phyloP scores from a whole-genome alignment of 805 yeast genomes.

The Candida xiaguanensis region DNA sequence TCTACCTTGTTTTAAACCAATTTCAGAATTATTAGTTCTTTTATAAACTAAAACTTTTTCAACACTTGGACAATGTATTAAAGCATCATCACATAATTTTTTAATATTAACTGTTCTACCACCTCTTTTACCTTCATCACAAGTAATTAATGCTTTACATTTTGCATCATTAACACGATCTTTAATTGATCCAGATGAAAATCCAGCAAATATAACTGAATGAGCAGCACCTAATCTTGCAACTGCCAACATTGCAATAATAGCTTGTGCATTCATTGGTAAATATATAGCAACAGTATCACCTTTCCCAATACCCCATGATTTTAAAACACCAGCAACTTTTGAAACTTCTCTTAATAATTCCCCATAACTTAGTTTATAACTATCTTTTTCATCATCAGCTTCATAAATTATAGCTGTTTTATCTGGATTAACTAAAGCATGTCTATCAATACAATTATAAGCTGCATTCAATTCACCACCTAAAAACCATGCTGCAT shows the following conservation, averaged over 20 bases:
- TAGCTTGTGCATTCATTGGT: slow-evolving; percentile 84
- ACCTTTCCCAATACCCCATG: slow-evolving; percentile 71
- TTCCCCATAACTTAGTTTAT: slow-evolving; percentile 64
- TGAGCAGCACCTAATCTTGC: slow-evolving; percentile 80
- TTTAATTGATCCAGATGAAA: slow-evolving; percentile 65
- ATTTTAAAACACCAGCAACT: slow-evolving; percentile 64
- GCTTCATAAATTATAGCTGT: slow-evolving; percentile 78
- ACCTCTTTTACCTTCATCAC: slow-evolving; percentile 82
- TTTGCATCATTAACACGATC: slow-evolving; percentile 73
- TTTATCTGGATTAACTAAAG: slow-evolving; percentile 64
- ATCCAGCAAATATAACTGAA: slow-evolving; percentile 84
- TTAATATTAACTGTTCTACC: slow-evolving; percentile 78
- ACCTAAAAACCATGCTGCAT: slow-evolving; percentile 70
- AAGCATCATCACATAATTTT: slow-evolving; percentile 79
- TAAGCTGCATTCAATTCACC: slow-evolving; percentile 79
- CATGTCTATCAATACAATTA: slow-evolving; percentile 82
- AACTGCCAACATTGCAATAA: slow-evolving; percentile 72
- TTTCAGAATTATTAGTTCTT: slow-evolving; percentile 62
- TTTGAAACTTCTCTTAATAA: slow-evolving; percentile 65
- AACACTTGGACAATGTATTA: slow-evolving; percentile 62
- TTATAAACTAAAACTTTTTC: slow-evolving; percentile 66
- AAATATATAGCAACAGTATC: slow-evolving; percentile 83
- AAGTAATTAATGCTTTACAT: slow-evolving; percentile 69
- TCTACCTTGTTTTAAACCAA: slow-evolving; percentile 51
- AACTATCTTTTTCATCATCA: slow-evolving; percentile 67